Conservation (phyloP, 768 basidiomycete genomes). For the Lactarius tabidus region DNA sequence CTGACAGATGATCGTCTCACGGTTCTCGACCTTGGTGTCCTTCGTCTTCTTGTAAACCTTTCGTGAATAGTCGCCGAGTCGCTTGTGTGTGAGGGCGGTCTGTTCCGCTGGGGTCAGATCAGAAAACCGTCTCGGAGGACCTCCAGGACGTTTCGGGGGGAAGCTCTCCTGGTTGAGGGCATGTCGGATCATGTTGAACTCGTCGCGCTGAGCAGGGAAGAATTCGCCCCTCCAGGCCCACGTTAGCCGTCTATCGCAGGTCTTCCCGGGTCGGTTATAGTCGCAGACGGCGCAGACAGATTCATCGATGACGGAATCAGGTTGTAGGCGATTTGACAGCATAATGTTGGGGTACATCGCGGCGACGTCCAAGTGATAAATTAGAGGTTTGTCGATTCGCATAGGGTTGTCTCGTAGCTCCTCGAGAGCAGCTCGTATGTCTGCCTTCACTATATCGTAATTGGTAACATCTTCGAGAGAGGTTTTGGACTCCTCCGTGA, state of each 20-base stretch:
- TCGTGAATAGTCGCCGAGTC: constrained; percentile 95
- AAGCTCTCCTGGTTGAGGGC: constrained; percentile 94
- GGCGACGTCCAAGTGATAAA: constrained; percentile 98
- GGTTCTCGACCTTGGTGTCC: constrained; percentile 91
- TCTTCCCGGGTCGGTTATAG: constrained; percentile 93
- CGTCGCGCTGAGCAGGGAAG: constrained; percentile 95
- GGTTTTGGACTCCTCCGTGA: constrained; percentile 77
- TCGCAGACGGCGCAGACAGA: constrained; percentile 97
- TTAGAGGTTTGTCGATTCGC: constrained; percentile 87
- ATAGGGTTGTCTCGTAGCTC: constrained; percentile 87
- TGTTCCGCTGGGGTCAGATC: constrained; percentile 86
- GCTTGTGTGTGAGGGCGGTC: constrained; percentile 89
- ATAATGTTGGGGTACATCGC: constrained; percentile 99
- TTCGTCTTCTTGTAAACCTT: constrained; percentile 99
- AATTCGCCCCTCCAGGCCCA: constrained; percentile 99
- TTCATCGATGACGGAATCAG: constrained; percentile 96
- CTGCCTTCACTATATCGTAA: constrained; percentile 85
- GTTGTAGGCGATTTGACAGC: constrained; percentile 98
- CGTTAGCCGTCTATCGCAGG: constrained; percentile 86
- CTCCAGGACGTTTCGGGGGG: constrained; percentile 72
- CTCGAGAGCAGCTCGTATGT: constrained; percentile 77
- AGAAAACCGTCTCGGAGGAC: constrained; percentile 71
- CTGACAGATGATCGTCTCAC: constrained; percentile 95
- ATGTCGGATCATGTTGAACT: constrained; percentile 98
- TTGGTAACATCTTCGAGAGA: constrained; percentile 84